Percentiles rank a stretch among this genome's conserved stretches.
phyloP scores from a whole-genome alignment of 2,329 filamentous ascomycete genomes.

The Orbilia oligospora region DNA sequence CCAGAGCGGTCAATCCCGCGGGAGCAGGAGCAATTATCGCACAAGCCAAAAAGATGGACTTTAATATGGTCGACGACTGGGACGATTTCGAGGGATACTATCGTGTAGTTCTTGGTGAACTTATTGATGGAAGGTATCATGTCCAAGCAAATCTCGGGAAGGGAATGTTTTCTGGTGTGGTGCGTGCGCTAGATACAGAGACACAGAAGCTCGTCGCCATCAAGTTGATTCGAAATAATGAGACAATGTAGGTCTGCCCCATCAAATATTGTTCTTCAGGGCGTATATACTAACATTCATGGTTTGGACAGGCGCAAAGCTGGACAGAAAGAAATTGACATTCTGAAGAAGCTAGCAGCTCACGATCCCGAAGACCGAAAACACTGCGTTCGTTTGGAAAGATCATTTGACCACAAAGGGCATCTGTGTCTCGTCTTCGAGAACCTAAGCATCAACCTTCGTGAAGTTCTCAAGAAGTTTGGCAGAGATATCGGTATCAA shows the following conservation, averaged over 20 bases:
- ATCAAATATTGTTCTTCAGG: slow-evolving; percentile 1
- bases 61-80: slow-evolving; percentile 89
- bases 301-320: slow-evolving; percentile 76
- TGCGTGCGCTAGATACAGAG: slow-evolving; percentile 83
- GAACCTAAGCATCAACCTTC: slow-evolving; percentile 88
- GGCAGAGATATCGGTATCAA: slow-evolving; percentile 95
- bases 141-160: slow-evolving; percentile 88
- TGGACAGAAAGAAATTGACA: slow-evolving; percentile 93
- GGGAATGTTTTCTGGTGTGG: slow-evolving; percentile 98
- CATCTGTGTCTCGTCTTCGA: slow-evolving; percentile 98
- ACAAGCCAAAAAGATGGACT: slow-evolving; percentile 74
- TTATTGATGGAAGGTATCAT: slow-evolving; percentile 90
- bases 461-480: slow-evolving; percentile 95
- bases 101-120: slow-evolving; percentile 90
- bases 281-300: slow-evolving; percentile 62
- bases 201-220: slow-evolving; percentile 86
- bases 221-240: slow-evolving; percentile 98
- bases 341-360: slow-evolving; percentile 86
- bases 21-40: slow-evolving; percentile 70
- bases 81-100: slow-evolving; percentile 97
- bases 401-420: slow-evolving; percentile 91
- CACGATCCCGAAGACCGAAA: slow-evolving; percentile 90
- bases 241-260: slow-evolving; percentile 75
- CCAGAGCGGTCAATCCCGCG: slow-evolving; percentile 68
- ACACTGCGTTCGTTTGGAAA: slow-evolving; percentile 88